phyloP scores from a whole-genome alignment of 2,329 filamentous ascomycete genomes.

The Taxawa tesnikishii region DNA sequence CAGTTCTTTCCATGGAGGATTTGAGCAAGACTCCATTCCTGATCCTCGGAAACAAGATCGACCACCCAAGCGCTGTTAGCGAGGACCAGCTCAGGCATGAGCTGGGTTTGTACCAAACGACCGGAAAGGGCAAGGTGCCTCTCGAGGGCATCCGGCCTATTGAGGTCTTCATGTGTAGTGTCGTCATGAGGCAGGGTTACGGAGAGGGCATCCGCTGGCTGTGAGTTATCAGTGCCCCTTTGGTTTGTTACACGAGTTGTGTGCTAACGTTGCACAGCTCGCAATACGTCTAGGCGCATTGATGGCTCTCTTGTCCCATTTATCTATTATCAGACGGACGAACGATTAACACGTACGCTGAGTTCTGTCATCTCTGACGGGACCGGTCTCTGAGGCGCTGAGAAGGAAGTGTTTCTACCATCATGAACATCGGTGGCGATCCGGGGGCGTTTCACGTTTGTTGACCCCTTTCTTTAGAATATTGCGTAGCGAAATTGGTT shows the following conservation, averaged over 20 bases:
- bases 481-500: too few relatives aligned
- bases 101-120: conserved; percentile 84
- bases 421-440: too few relatives aligned
- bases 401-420: too few relatives aligned
- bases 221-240: too few relatives aligned
- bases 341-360: too few relatives aligned
- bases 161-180: conserved; percentile 98
- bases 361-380: too few relatives aligned
- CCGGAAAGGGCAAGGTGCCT: conserved; percentile 83
- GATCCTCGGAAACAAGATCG: conserved; percentile 97
- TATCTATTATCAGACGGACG: too few relatives aligned
- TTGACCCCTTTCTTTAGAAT: too few relatives aligned
- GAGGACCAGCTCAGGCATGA: conserved; percentile 86
- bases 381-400: too few relatives aligned
- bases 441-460: too few relatives aligned
- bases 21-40: conserved; percentile 91
- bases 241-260: background rate
- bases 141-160: conserved; percentile 88
- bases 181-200: conserved; percentile 93
- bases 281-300: conserved; percentile 64
- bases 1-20: conserved; percentile 92
- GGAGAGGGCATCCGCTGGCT: conserved; percentile 86
- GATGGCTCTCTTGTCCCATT: too few relatives aligned
- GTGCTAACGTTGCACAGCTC: too few relatives aligned
- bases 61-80: conserved; percentile 87